Evolutionary conservation across 495 filamentous ascomycete species (phyloP).

Genomic region (Penicillium pancosmium): DNA sequence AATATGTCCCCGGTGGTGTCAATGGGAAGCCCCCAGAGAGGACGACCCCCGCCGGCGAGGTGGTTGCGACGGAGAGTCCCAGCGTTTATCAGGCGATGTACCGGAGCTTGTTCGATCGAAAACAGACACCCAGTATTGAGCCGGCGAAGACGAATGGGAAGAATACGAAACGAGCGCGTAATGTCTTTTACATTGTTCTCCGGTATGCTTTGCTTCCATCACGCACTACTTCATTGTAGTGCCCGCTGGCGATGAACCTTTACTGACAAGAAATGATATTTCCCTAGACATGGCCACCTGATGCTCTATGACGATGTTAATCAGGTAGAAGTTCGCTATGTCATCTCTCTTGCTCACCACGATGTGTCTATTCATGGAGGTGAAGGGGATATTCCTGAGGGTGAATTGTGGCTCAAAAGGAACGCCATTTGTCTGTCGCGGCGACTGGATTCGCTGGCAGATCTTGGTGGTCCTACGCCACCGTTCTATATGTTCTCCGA

Average conservation of each 20-base stretch:
- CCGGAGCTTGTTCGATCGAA: slow-evolving; percentile 90
- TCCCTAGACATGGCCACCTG: slow-evolving; percentile 80
- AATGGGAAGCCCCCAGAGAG: slow-evolving; percentile 90
- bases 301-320: slow-evolving; percentile 94
- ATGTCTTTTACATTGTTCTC: slow-evolving; percentile 93
- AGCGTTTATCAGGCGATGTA: slow-evolving; percentile 99
- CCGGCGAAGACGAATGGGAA: slow-evolving; percentile 55
- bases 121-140: slow-evolving; percentile 57
- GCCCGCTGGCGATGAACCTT: slow-evolving; percentile 1
- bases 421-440: slow-evolving; percentile 88
- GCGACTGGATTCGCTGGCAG: slow-evolving; percentile 64
- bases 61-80: slow-evolving; percentile 72
- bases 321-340: slow-evolving; percentile 91
- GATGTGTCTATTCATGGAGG: slow-evolving; percentile 84
- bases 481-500: slow-evolving; percentile 95
- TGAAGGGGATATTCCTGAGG: slow-evolving; percentile 79
- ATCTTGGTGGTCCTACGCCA: slow-evolving; percentile 60
- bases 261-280: slow-evolving; percentile 22
- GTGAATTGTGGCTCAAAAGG: slow-evolving; percentile 92
- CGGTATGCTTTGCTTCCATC: slow-evolving; percentile 55
- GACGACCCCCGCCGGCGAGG: slow-evolving; percentile 75
- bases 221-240: background rate
- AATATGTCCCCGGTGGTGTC: slow-evolving; percentile 86
- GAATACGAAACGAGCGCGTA: slow-evolving; percentile 71
- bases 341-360: slow-evolving; percentile 89